These are phyloP conservation scores for Aspergillus clavatus DNA, from an alignment of 2,329 filamentous ascomycete species.

Conservation along the genomic window DNA sequence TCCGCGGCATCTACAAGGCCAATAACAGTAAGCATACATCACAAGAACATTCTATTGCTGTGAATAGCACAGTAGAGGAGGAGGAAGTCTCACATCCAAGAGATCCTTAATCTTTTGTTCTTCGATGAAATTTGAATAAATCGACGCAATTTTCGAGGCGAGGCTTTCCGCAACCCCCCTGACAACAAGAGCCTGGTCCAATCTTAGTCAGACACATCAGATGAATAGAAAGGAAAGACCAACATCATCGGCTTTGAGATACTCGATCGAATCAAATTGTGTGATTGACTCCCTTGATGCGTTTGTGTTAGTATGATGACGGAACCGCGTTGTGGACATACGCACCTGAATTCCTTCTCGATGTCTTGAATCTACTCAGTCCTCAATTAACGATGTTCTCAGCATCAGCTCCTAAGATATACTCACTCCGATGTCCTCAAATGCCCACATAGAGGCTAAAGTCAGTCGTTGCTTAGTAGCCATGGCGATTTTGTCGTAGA, in stretches of 20 bases:
- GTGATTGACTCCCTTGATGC: conserved; percentile 7
- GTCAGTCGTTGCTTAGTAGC: conserved; percentile 19
- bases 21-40: background rate
- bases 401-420: background rate
- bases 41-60: no score
- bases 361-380: conserved; percentile 22
- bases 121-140: conserved; percentile 24
- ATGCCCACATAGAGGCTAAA: conserved; percentile 30
- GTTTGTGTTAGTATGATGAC: background rate
- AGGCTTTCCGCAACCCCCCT: conserved; percentile 16
- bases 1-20: conserved; percentile 21
- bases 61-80: background rate
- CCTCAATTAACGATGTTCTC: conserved; percentile 3
- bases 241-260: conserved; percentile 21
- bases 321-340: conserved; percentile 3
- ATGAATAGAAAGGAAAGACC: conserved; percentile 1
- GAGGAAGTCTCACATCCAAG: conserved; percentile 24
- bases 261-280: conserved; percentile 15
- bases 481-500: conserved; percentile 8
- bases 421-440: conserved; percentile 29
- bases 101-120: conserved; percentile 28
- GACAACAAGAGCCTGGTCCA: conserved; percentile 23
- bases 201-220: background rate
- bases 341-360: conserved; percentile 19
- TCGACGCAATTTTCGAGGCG: conserved; percentile 7